Evolutionary conservation across 371 early-diverging fungal genomes (phyloP).

Genomic region (Sporodiniella umbellata): DNA sequence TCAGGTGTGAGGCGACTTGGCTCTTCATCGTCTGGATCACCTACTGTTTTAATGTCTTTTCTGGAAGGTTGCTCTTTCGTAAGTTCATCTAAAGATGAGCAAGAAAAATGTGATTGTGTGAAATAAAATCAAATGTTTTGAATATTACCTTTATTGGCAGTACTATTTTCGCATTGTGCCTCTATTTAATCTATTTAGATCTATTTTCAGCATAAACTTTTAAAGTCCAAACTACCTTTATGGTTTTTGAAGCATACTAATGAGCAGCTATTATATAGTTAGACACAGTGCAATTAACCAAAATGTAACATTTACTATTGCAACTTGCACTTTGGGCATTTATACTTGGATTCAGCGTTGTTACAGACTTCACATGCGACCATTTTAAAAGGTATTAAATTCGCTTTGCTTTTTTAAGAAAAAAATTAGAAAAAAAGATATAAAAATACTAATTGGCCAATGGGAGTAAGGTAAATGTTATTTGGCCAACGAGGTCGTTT

Average conservation of each 20-base stretch:
- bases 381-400: conserved; percentile 12
- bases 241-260: conserved; percentile 39
- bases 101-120: not conserved
- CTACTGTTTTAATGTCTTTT: conserved; percentile 13
- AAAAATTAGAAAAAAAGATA: no score
- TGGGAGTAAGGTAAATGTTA: no score
- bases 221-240: conserved; percentile 22
- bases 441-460: no score
- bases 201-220: not conserved
- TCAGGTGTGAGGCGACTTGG: conserved; percentile 20
- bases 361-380: conserved; percentile 30
- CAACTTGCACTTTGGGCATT: conserved; percentile 35
- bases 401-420: no score
- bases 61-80: conserved; percentile 3
- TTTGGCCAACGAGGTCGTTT: no score
- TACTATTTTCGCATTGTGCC: conserved; percentile 9
- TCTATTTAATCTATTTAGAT: conserved; percentile 6
- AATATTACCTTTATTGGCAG: not conserved
- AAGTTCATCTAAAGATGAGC: no score
- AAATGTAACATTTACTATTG: conserved; percentile 40
- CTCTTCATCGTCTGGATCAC: conserved; percentile 32
- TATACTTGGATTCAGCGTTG: conserved; percentile 32
- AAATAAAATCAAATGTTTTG: not conserved
- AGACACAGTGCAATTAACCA: no score
- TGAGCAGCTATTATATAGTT: conserved; percentile 27